Evolutionary conservation across 1,139 yeast genomes (phyloP).

Genomic region (Kodamaea derodonti): DNA sequence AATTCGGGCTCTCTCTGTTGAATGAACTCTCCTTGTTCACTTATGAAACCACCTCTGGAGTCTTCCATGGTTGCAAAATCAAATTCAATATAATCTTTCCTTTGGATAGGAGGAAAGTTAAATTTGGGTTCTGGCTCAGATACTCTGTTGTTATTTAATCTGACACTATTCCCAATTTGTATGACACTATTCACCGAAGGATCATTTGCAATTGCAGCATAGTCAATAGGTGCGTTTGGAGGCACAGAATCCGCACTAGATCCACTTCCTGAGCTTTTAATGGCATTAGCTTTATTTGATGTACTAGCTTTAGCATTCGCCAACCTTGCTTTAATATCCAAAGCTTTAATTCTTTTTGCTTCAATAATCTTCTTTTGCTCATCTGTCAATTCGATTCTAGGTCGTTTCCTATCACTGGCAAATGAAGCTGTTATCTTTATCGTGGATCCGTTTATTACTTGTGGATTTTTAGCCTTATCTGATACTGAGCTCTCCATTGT

Average conservation of each 20-base stretch:
- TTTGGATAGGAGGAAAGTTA: constrained; percentile 44
- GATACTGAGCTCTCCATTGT: constrained; percentile 10
- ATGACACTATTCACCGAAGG: constrained; percentile 10
- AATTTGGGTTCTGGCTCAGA: constrained; percentile 14
- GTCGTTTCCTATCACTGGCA: constrained; percentile 13
- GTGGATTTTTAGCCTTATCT: constrained; percentile 13
- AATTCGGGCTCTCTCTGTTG: constrained; percentile 10
- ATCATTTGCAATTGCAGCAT: constrained; percentile 9
- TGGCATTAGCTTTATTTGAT: neutral
- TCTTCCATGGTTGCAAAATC: constrained; percentile 90
- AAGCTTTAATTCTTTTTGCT: constrained; percentile 54
- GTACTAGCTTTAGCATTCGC: constrained; percentile 14
- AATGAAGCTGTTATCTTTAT: constrained; percentile 12
- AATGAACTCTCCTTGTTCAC: constrained; percentile 17
- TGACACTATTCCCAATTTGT: constrained; percentile 9
- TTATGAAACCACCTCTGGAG: constrained; percentile 79
- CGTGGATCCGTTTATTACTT: constrained; percentile 8
- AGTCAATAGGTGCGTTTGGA: neutral
- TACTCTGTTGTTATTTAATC: constrained; percentile 13
- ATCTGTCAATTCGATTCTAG: constrained; percentile 37
- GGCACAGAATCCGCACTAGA: constrained; percentile 7
- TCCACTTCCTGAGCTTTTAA: neutral
- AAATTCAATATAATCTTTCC: constrained; percentile 80
- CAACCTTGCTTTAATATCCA: constrained; percentile 46
- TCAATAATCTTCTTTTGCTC: constrained; percentile 54